phyloP scores from a whole-genome alignment of 1,284 basidiomycete species.

The Microbotryomycetes sp. region DNA sequence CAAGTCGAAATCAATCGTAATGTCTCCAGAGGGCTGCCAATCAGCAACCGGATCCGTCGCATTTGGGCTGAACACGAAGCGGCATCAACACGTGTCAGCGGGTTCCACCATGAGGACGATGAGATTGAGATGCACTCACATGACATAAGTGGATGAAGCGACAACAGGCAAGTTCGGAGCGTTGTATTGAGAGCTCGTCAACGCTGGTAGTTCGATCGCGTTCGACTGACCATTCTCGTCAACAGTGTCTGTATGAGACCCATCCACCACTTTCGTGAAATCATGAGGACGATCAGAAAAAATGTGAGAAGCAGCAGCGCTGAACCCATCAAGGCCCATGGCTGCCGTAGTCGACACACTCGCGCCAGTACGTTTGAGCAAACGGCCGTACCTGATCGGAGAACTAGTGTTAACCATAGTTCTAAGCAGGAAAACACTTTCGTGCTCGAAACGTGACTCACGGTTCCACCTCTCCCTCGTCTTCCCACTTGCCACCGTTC shows the following conservation, averaged over 20 bases:
- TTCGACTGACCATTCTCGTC: background rate
- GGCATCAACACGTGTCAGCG: background rate
- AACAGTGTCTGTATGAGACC: background rate
- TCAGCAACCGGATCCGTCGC: background rate
- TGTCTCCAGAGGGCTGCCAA: conserved; percentile 1
- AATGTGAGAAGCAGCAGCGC: conserved; percentile 3
- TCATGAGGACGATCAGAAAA: background rate
- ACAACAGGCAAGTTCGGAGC: background rate
- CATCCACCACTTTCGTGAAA: background rate
- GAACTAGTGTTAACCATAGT: background rate
- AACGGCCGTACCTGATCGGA: conserved; percentile 14
- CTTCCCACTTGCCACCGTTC: conserved; percentile 1
- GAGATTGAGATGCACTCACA: background rate
- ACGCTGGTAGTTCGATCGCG: background rate
- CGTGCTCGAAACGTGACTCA: too few species aligned
- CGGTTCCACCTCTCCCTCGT: conserved; percentile 1
- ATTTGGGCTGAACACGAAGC: background rate
- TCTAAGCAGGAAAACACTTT: background rate
- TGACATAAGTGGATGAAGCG: background rate
- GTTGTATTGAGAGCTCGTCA: background rate
- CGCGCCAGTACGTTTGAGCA: conserved; percentile 27
- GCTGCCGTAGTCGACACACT: background rate
- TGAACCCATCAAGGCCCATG: background rate
- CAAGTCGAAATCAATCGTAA: conserved; percentile 12
- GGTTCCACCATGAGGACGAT: background rate